Evolutionary conservation across 2,329 filamentous ascomycete genomes (phyloP).

Genomic region (Helminthosporium solani): DNA sequence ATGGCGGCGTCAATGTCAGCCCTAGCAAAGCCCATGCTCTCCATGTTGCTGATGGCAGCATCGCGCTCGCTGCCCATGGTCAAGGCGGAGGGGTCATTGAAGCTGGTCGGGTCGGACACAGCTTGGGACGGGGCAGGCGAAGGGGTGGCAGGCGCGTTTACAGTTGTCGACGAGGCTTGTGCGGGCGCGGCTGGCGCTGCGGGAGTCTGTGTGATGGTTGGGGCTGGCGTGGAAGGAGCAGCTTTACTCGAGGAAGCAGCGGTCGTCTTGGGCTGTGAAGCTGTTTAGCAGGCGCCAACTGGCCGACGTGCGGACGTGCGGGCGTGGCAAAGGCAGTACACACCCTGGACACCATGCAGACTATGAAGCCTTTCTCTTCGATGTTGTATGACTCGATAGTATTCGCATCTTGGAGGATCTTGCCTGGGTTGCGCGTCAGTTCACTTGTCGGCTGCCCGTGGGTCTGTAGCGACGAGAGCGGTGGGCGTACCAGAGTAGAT

Average conservation of each 20-base stretch:
- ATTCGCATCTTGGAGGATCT: slow-evolving; percentile 97
- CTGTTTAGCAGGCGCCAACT: slow-evolving; percentile 23
- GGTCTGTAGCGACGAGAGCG: too few species aligned
- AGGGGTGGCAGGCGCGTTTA: slow-evolving; percentile 53
- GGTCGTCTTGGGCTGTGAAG: slow-evolving; percentile 67
- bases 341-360: slow-evolving; percentile 98
- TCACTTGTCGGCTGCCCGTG: too few species aligned
- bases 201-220: slow-evolving; percentile 50
- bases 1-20: slow-evolving; percentile 89
- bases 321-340: slow-evolving; percentile 18
- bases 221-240: slow-evolving; percentile 59
- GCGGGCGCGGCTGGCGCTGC: slow-evolving; percentile 55
- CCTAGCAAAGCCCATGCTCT: slow-evolving; percentile 93
- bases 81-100: slow-evolving; percentile 77
- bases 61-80: slow-evolving; percentile 81
- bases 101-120: slow-evolving; percentile 43
- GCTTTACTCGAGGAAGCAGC: slow-evolving; percentile 52
- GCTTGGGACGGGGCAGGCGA: slow-evolving; percentile 51
- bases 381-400: slow-evolving; percentile 97
- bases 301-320: not conserved
- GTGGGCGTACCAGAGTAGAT: slow-evolving; percentile 84
- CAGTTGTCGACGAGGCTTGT: slow-evolving; percentile 47
- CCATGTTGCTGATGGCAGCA: slow-evolving; percentile 86
- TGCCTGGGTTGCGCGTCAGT: slow-evolving; percentile 61
- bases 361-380: slow-evolving; percentile 98